Percentiles rank a stretch among this genome's conserved stretches.
These are phyloP conservation scores for Magnusiomyces clavatus DNA, from an alignment of 1,139 yeast genomes.

Conservation along the genomic window DNA sequence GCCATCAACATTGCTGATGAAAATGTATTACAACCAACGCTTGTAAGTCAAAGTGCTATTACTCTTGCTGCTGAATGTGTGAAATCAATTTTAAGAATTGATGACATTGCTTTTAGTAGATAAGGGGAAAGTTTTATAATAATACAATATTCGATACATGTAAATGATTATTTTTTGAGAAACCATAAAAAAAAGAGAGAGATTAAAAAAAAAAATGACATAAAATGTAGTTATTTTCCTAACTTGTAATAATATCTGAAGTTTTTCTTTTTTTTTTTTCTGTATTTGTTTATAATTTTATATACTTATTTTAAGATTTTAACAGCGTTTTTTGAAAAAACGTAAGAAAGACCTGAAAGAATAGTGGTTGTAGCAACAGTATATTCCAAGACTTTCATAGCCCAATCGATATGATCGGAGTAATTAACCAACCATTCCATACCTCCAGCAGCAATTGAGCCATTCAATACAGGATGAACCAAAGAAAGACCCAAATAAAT, in stretches of 20 bases:
- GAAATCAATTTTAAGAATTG: constrained; percentile 89
- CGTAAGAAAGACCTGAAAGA: constrained; percentile 70
- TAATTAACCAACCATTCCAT: constrained; percentile 2
- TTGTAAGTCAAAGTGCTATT: constrained; percentile 89
- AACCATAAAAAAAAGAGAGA: constrained; percentile 1
- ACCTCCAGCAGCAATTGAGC: constrained; percentile 19
- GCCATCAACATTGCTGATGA: constrained; percentile 88
- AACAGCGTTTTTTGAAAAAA: constrained; percentile 61
- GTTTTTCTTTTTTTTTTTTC: too few species aligned
- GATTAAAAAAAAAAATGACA: background rate
- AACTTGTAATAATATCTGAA: too few species aligned
- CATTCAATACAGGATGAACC: constrained; percentile 47
- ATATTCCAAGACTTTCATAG: constrained; percentile 38
- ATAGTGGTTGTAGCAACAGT: constrained; percentile 73
- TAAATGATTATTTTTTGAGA: background rate
- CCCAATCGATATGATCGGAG: background rate
- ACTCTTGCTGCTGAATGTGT: constrained; percentile 94
- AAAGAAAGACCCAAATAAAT: constrained; percentile 73
- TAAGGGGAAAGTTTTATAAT: constrained; percentile 24
- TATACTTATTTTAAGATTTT: constrained; percentile 33
- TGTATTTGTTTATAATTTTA: background rate
- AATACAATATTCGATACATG: background rate
- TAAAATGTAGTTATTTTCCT: background rate
- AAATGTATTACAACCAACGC: constrained; percentile 92
- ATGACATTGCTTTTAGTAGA: constrained; percentile 83